These are phyloP conservation scores for Penicillium antarcticum DNA, from an alignment of 495 filamentous ascomycete genomes.

Conservation along the genomic window DNA sequence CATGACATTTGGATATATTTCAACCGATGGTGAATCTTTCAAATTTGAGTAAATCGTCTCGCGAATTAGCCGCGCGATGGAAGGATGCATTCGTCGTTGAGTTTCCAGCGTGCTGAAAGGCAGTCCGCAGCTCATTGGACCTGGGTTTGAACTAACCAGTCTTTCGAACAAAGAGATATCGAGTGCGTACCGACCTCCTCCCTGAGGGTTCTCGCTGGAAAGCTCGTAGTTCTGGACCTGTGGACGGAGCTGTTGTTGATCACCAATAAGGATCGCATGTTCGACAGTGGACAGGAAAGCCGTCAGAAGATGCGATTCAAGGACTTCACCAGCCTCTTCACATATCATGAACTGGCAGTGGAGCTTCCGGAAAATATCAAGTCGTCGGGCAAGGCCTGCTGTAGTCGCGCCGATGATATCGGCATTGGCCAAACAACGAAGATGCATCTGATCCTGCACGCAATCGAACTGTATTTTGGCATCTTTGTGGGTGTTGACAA, in stretches of 20 bases:
- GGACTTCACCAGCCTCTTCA: constrained; percentile 77
- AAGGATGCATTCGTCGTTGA: constrained; percentile 77
- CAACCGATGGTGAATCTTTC: constrained; percentile 52
- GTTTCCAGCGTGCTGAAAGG: constrained; percentile 58
- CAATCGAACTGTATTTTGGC: not conserved
- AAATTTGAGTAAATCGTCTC: constrained; percentile 64
- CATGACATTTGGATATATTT: constrained; percentile 52
- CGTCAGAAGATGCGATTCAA: constrained; percentile 68
- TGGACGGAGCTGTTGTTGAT: constrained; percentile 71
- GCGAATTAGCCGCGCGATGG: constrained; percentile 57
- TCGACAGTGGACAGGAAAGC: constrained; percentile 67
- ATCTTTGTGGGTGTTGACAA: not conserved
- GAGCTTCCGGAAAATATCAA: constrained; percentile 58
- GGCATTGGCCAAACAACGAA: constrained; percentile 30
- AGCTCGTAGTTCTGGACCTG: constrained; percentile 64
- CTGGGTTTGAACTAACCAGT: constrained; percentile 42
- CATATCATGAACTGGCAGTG: constrained; percentile 66
- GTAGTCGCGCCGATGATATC: constrained; percentile 77
- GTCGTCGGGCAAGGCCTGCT: constrained; percentile 64
- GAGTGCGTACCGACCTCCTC: constrained; percentile 55
- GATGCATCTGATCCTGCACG: constrained; percentile 28
- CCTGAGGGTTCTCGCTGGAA: constrained; percentile 49
- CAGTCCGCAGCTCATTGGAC: constrained; percentile 24
- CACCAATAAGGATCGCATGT: constrained; percentile 73
- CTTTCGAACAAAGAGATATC: constrained; percentile 70